Percentiles rank a stretch among this genome's conserved stretches.
These are phyloP conservation scores for Pythium sp. DNA, from an alignment of 352 stramenopile genomes.

Conservation along the genomic window DNA sequence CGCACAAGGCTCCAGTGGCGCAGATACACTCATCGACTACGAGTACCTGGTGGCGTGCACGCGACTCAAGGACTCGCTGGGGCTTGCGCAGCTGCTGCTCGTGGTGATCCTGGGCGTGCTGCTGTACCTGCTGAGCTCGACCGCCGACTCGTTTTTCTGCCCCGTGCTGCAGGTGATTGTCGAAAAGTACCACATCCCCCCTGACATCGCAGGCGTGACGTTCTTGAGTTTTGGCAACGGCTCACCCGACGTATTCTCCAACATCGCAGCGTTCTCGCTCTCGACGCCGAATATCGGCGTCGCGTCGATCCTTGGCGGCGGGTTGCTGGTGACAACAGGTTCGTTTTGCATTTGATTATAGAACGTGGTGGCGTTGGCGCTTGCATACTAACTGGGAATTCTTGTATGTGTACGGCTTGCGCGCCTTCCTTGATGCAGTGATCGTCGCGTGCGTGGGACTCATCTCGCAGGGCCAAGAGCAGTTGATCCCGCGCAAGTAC, in stretches of 20 bases:
- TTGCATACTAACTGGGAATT: neutral
- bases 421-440: conserved; percentile 21
- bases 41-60: conserved; percentile 60
- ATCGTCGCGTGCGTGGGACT: conserved; percentile 71
- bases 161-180: conserved; percentile 71
- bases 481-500: conserved; percentile 75
- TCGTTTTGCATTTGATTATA: neutral
- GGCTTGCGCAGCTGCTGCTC: conserved; percentile 35
- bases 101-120: conserved; percentile 54
- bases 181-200: conserved; percentile 72
- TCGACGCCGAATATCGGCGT: conserved; percentile 68
- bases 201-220: conserved; percentile 70
- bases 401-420: neutral
- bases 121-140: conserved; percentile 79
- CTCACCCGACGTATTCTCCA: conserved; percentile 77
- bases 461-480: conserved; percentile 62
- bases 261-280: conserved; percentile 68
- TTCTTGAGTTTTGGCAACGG: conserved; percentile 84
- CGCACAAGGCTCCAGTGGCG: conserved; percentile 10
- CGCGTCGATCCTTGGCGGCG: conserved; percentile 64
- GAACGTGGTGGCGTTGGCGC: neutral
- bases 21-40: conserved; percentile 65
- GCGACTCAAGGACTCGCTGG: conserved; percentile 37
- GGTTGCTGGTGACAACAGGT: conserved; percentile 71
- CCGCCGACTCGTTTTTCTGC: conserved; percentile 81